A percentile compares a stretch with the other conserved stretches of the same genome.
phyloP scores from a whole-genome alignment of 2,329 filamentous ascomycete genomes.

The Epichloe hybrida region DNA sequence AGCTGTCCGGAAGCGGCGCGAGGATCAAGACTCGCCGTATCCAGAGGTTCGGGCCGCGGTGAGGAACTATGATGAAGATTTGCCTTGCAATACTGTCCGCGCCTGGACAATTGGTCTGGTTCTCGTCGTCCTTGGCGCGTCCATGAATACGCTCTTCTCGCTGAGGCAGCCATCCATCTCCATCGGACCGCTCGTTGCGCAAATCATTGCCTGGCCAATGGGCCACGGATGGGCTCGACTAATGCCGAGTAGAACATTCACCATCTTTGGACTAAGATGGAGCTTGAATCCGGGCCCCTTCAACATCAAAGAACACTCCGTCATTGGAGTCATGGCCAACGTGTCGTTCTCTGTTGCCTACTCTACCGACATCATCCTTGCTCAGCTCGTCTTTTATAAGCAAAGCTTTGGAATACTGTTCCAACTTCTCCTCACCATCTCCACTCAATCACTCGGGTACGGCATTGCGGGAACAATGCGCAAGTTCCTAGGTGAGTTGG shows the following conservation, averaged over 20 bases:
- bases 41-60: conserved; percentile 53
- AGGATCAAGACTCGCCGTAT: conserved; percentile 49
- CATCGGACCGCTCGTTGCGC: conserved; percentile 46
- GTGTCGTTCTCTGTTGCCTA: conserved; percentile 59
- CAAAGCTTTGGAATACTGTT: conserved; percentile 54
- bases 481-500: conserved; percentile 40
- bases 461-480: conserved; percentile 56
- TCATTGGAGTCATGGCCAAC: conserved; percentile 59
- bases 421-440: conserved; percentile 52
- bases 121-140: conserved; percentile 43
- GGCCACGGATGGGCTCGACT: conserved; percentile 46
- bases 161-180: conserved; percentile 48
- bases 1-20: conserved; percentile 20
- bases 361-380: conserved; percentile 60
- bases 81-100: conserved; percentile 52
- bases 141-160: conserved; percentile 50
- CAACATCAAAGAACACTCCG: conserved; percentile 56
- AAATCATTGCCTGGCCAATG: conserved; percentile 50
- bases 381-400: conserved; percentile 59
- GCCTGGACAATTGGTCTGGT: conserved; percentile 50
- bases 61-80: conserved; percentile 48
- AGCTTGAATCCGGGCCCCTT: conserved; percentile 55
- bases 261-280: conserved; percentile 39
- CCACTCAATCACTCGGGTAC: conserved; percentile 56
- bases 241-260: conserved; percentile 36